phyloP scores from a whole-genome alignment of 1,284 basidiomycete species.

The Melanopsichium pennsylvanicum region DNA sequence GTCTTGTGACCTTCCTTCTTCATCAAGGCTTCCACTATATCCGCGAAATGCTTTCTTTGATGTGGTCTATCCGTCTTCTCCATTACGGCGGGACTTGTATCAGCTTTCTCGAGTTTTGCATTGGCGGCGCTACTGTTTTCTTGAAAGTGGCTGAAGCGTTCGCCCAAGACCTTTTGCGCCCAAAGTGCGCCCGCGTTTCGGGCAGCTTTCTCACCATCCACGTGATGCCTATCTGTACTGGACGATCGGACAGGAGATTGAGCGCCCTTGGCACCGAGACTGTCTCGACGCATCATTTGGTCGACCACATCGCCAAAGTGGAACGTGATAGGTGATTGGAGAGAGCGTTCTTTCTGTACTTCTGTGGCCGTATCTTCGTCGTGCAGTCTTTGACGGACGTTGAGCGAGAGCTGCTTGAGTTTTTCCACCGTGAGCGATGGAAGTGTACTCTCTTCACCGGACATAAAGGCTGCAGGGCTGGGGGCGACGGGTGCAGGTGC shows the following conservation, averaged over 20 bases:
- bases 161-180: slow-evolving; percentile 59
- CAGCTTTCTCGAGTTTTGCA: slow-evolving; percentile 11
- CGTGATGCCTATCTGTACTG: slow-evolving; percentile 8
- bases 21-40: slow-evolving; percentile 57
- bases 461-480: slow-evolving; percentile 41
- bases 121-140: no score
- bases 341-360: slow-evolving; percentile 41
- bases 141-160: slow-evolving; percentile 47
- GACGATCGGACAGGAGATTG: slow-evolving; percentile 8
- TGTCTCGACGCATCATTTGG: slow-evolving; percentile 43
- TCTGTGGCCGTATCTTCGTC: slow-evolving; percentile 58
- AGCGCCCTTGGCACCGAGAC: slow-evolving; percentile 20
- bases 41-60: slow-evolving; percentile 49
- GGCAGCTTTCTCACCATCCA: slow-evolving; percentile 50
- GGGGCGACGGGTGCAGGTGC: slow-evolving; percentile 62
- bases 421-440: slow-evolving; percentile 45
- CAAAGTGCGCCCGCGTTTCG: slow-evolving; percentile 57
- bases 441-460: slow-evolving; percentile 36
- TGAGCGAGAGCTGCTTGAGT: slow-evolving; percentile 42
- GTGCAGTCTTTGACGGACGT: slow-evolving; percentile 46
- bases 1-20: slow-evolving; percentile 59
- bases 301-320: slow-evolving; percentile 59
- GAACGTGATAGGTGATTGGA: slow-evolving; percentile 38
- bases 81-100: slow-evolving; percentile 4
- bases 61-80: no score